Base-by-base conservation (phyloP, 306 rosid genomes). In the Albizia julibrissin region DNA sequence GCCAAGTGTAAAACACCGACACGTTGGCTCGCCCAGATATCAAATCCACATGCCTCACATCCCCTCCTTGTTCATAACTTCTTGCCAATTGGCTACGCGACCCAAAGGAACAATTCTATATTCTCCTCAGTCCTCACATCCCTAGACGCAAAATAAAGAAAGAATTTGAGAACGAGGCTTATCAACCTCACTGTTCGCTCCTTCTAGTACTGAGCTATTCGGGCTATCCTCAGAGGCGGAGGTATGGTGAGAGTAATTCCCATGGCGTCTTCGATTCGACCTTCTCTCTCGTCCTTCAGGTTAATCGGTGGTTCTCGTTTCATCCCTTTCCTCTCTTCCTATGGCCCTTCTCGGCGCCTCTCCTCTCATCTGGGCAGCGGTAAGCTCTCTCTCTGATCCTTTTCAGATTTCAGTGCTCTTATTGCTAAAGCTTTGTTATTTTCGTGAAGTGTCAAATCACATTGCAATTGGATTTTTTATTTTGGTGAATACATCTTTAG, bases 191-290 rank as follows among this genome's bases (percentile, higher is more conserved):
- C 65, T 73, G 2, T 50, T 6, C 24, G 2, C 27, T 47, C 65
- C 10, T 47, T 54, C 78, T 8, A 6, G 1, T 6, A 18, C 19
- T 10, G 22, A 71, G 54, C 21, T 4, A 27, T 33, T 18, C 12
- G n/a, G 22, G 70, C 42, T 15, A 16, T 22, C 12, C 70, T 19
- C 31, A 11, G 21, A 16, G 44, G 33, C 37, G 27, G 80, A 52
- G 58, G 67, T 59, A 87, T 87, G 93, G 97, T 90, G 86, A 84
- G 91, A 87, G 81, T 87, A 58, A 78, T 91, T 59, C 97, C 94
- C 18, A 88, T 89, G 94, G 95, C 97, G 42, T 90, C 92, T 76
- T 88, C 98, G 24, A 81, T 95, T 85, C 88, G 94, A 34, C 98
- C 97, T 13, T 87, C 95, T 79, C 91, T 93, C 80, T 88, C 94